These are phyloP conservation scores for Talaromyces sp. DNA, from an alignment of 2,329 filamentous ascomycete genomes.

Conservation along the genomic window DNA sequence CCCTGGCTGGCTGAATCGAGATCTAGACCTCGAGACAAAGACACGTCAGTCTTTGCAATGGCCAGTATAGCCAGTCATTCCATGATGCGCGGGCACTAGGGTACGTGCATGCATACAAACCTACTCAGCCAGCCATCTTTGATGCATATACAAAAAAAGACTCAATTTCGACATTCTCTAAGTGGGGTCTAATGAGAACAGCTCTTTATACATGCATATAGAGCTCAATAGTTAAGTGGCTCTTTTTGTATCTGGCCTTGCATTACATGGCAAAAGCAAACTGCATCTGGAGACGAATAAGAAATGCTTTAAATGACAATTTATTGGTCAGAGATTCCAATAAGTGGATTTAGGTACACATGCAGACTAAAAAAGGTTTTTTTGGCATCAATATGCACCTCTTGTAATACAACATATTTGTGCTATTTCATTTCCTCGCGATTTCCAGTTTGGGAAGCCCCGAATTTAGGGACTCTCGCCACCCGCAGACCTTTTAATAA, in stretches of 20 bases:
- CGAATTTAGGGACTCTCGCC: too few species aligned
- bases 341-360: not conserved
- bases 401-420: not conserved
- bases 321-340: not conserved
- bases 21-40: not conserved
- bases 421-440: not conserved
- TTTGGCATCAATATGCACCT: not conserved
- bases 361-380: not conserved
- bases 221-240: too few species aligned
- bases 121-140: not conserved
- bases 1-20: not conserved
- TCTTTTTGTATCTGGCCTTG: not conserved
- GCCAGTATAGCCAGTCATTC: not conserved
- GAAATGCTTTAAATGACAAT: not conserved
- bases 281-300: not conserved
- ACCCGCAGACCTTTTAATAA: too few species aligned
- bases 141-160: not conserved
- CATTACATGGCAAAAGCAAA: not conserved
- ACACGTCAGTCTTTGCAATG: too few species aligned
- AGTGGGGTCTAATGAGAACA: not conserved
- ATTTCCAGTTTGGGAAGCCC: not conserved
- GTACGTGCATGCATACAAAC: not conserved
- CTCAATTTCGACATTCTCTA: too few species aligned
- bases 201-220: not conserved
- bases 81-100: not conserved